A percentile compares a stretch with the other conserved stretches of the same genome.
phyloP scores from a whole-genome alignment of 441 rosid genomes.

The Adansonia madagascariensis region DNA sequence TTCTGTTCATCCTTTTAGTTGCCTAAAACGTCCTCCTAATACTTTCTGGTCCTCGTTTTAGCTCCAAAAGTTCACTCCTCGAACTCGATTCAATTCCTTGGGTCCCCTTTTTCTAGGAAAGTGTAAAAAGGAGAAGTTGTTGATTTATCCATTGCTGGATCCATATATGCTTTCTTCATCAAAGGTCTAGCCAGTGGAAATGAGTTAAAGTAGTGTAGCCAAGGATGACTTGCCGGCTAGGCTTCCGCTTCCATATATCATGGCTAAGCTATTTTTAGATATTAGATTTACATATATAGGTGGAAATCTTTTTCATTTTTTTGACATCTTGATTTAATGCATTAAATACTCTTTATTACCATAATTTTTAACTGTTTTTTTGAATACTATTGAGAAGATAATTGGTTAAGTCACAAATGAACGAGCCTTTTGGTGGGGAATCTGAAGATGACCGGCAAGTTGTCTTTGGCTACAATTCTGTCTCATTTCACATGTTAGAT shows the following conservation, averaged over 20 bases:
- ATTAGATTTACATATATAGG: too few relatives aligned
- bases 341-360: not conserved
- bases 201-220: constrained; percentile 47
- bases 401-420: not conserved
- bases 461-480: constrained; percentile 48
- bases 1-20: too few relatives aligned
- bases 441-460: constrained; percentile 39
- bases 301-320: not conserved
- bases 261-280: not conserved
- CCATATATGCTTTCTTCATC: constrained; percentile 25
- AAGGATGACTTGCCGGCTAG: constrained; percentile 58
- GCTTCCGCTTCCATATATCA: constrained; percentile 9
- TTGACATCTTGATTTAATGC: not conserved
- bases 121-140: not conserved
- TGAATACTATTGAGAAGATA: not conserved
- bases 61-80: too few relatives aligned
- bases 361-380: not conserved
- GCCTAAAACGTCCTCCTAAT: too few relatives aligned
- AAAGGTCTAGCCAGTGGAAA: constrained; percentile 40
- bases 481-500: constrained; percentile 44
- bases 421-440: not conserved
- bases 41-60: too few relatives aligned
- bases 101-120: not conserved
- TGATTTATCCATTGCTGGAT: not conserved
- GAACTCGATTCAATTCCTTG: not conserved